Conservation (phyloP, 2,329 filamentous ascomycete genomes). For the Diaporthe citrichinensis region DNA sequence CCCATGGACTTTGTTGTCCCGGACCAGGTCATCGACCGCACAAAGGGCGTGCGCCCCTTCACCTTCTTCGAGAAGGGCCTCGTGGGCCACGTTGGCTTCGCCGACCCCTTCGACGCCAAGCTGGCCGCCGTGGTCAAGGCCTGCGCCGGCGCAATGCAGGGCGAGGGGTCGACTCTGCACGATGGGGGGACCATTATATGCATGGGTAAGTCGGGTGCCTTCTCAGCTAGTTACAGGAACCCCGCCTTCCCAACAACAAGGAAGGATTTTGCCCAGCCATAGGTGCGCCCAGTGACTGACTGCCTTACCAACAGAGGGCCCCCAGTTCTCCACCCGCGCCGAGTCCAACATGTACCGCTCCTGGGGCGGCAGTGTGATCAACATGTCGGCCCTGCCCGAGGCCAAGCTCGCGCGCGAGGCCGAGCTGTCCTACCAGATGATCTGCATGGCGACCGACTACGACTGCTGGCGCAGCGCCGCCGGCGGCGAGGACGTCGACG, state of each 20-base stretch:
- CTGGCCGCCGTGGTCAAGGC: constrained; percentile 82
- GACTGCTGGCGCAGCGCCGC: constrained; percentile 91
- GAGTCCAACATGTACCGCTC: constrained; percentile 95
- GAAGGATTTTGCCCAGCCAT: not conserved
- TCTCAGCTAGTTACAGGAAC: not conserved
- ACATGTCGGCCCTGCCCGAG: constrained; percentile 97
- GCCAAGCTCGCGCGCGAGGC: constrained; percentile 96
- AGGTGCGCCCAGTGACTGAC: constrained; percentile 22
- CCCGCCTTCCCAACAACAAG: not conserved
- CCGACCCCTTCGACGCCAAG: constrained; percentile 89
- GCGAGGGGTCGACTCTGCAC: constrained; percentile 88
- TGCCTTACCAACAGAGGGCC: constrained; percentile 77
- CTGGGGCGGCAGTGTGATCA: constrained; percentile 96
- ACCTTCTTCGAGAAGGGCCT: constrained; percentile 96
- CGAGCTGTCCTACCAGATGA: constrained; percentile 97
- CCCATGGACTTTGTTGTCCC: constrained; percentile 97
- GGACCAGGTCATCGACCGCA: constrained; percentile 97
- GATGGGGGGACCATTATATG: constrained; percentile 88
- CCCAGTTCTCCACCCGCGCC: constrained; percentile 95
- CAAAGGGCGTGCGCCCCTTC: constrained; percentile 93
- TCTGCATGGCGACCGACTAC: constrained; percentile 99
- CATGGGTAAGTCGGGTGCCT: constrained; percentile 77
- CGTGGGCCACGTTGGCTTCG: constrained; percentile 95
- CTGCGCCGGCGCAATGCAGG: constrained; percentile 82
- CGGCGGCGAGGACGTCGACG: constrained; percentile 78